These are phyloP conservation scores for Trypanosomatidae sp. DNA, from an alignment of 208 protist species.

Conservation along the genomic window DNA sequence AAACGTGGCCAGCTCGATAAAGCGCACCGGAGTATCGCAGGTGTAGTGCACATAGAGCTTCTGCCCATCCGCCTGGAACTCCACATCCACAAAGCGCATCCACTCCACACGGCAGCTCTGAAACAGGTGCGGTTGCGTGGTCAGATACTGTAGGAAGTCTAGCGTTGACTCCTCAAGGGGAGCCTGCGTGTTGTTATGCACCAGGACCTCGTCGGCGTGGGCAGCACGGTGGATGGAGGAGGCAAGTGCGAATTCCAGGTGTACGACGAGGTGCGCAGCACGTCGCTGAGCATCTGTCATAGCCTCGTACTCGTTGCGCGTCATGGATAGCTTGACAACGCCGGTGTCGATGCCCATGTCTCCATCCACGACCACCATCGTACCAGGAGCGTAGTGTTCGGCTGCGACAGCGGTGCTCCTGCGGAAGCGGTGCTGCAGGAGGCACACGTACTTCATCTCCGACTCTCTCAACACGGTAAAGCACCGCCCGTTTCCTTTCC, in stretches of 20 bases:
- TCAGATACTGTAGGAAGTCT: slow-evolving; percentile 30
- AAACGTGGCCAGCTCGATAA: slow-evolving; percentile 71
- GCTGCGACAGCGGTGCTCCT: slow-evolving; percentile 32
- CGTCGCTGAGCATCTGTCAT: slow-evolving; percentile 24
- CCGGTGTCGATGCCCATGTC: slow-evolving; percentile 81
- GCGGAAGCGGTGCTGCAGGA: slow-evolving; percentile 57
- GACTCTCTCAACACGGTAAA: slow-evolving; percentile 11
- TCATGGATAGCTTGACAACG: slow-evolving; percentile 22
- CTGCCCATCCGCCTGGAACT: slow-evolving; percentile 78
- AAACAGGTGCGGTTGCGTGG: slow-evolving; percentile 32
- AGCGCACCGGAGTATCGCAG: slow-evolving; percentile 41
- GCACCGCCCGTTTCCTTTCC: slow-evolving; percentile 2
- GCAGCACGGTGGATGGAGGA: slow-evolving; percentile 39
- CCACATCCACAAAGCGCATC: slow-evolving; percentile 70
- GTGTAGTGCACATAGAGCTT: slow-evolving; percentile 82
- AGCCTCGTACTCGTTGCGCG: slow-evolving; percentile 33
- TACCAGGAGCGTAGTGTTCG: slow-evolving; percentile 23
- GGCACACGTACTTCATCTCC: slow-evolving; percentile 44
- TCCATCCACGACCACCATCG: slow-evolving; percentile 74
- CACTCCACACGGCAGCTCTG: slow-evolving; percentile 48
- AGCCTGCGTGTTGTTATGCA: slow-evolving; percentile 16
- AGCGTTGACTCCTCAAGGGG: slow-evolving; percentile 39
- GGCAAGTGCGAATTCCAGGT: slow-evolving; percentile 19
- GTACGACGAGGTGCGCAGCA: slow-evolving; percentile 20
- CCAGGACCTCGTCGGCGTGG: slow-evolving; percentile 12